Conservation (phyloP, 2,329 filamentous ascomycete genomes). For the Fusarium succisae region DNA sequence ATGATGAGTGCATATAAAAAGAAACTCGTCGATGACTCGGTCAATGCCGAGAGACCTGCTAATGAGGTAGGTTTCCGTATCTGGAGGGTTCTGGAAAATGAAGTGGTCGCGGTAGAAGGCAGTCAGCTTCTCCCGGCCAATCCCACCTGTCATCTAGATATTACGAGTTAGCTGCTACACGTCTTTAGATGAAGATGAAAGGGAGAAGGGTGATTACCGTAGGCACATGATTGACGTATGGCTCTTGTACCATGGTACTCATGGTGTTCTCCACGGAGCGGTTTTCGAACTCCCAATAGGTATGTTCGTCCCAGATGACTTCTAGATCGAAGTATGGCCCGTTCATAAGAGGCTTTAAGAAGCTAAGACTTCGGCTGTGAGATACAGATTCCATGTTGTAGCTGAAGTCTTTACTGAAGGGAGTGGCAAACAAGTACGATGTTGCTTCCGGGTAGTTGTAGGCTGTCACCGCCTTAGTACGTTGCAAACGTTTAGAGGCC, state of each 20-base stretch:
- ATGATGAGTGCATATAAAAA: constrained; percentile 71
- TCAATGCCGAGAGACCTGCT: constrained; percentile 78
- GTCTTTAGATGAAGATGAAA: background rate
- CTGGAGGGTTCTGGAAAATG: constrained; percentile 75
- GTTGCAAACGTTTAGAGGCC: constrained; percentile 41
- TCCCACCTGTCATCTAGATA: constrained; percentile 68
- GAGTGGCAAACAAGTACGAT: constrained; percentile 53
- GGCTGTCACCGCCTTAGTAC: background rate
- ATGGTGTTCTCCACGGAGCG: constrained; percentile 77
- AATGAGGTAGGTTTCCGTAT: constrained; percentile 73
- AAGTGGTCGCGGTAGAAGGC: constrained; percentile 79
- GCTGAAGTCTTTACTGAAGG: constrained; percentile 60
- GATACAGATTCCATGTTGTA: constrained; percentile 65
- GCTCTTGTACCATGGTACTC: constrained; percentile 81
- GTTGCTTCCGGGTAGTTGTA: background rate
- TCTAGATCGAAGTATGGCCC: constrained; percentile 80
- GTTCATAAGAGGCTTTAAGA: constrained; percentile 69
- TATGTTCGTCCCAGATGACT: constrained; percentile 82
- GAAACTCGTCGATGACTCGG: constrained; percentile 76
- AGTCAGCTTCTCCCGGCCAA: constrained; percentile 70
- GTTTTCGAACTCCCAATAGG: constrained; percentile 74
- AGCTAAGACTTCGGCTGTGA: constrained; percentile 72
- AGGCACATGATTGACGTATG: constrained; percentile 81
- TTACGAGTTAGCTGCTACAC: background rate
- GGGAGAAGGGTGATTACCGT: constrained; percentile 57